Conservation (phyloP, 371 early-diverging fungal species). For the Cokeromyces recurvatus region DNA sequence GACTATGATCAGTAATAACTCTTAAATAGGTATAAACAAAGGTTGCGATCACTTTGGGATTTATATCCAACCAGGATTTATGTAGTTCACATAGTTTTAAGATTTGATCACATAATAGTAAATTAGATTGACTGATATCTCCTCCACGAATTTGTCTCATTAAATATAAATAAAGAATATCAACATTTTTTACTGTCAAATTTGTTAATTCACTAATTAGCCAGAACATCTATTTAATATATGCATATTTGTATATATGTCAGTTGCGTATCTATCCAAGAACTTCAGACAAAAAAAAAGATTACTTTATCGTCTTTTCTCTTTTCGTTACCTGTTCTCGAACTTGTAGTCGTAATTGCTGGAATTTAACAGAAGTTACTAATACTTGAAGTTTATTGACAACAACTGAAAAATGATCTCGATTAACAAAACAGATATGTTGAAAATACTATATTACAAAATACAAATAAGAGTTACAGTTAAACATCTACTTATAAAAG, state of each 20-base stretch:
- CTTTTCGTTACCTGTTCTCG: conserved; percentile 38
- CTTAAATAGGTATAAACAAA: conserved; percentile 58
- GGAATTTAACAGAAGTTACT: conserved; percentile 41
- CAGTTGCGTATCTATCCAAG: background rate
- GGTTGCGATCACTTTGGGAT: conserved; percentile 51
- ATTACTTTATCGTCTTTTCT: no score
- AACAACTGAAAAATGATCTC: conserved; percentile 58
- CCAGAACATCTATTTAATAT: conserved; percentile 53
- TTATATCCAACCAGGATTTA: conserved; percentile 42
- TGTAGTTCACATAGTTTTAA: conserved; percentile 48
- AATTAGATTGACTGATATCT: conserved; percentile 48
- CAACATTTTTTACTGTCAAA: conserved; percentile 44
- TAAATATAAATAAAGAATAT: conserved; percentile 52
- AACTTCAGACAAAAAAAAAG: background rate
- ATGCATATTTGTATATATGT: background rate
- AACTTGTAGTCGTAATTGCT: conserved; percentile 30
- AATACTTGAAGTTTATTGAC: conserved; percentile 49
- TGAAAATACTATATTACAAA: conserved; percentile 51
- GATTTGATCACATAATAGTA: conserved; percentile 49
- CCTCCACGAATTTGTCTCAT: conserved; percentile 65
- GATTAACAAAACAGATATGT: conserved; percentile 55
- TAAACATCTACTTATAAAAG: background rate
- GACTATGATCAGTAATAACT: conserved; percentile 60
- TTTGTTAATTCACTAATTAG: conserved; percentile 53
- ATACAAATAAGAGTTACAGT: background rate